These are phyloP conservation scores for Podila verticillata DNA, from an alignment of 192 early-diverging fungal species.

Conservation along the genomic window DNA sequence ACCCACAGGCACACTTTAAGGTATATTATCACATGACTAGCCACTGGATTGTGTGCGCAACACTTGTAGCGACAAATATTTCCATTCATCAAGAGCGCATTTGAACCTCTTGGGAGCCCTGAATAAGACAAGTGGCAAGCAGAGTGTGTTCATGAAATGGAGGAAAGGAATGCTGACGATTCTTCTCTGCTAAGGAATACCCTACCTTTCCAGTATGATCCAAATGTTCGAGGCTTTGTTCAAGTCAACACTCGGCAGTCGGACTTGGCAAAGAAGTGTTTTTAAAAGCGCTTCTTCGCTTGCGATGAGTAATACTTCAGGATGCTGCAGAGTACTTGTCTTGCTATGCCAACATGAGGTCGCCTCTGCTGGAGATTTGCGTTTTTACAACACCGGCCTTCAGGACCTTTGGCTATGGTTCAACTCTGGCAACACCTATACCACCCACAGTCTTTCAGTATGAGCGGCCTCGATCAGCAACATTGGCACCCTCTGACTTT, in stretches of 20 bases:
- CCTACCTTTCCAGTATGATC: neutral
- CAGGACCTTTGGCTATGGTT: neutral
- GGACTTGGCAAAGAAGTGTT: conserved; percentile 9
- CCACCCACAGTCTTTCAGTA: neutral
- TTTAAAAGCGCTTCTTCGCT: neutral
- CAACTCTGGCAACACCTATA: neutral
- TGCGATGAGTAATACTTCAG: neutral
- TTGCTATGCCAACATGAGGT: neutral
- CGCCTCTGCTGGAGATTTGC: neutral
- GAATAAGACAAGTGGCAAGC: neutral
- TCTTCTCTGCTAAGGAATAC: neutral
- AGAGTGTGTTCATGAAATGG: conserved; percentile 2
- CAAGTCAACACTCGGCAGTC: conserved; percentile 7
- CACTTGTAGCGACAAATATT: conserved; percentile 4
- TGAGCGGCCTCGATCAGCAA: neutral
- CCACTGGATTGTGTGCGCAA: too few relatives aligned
- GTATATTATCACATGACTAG: too few relatives aligned
- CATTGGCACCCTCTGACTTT: too few relatives aligned
- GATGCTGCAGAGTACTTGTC: neutral
- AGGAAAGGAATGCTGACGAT: conserved; percentile 1
- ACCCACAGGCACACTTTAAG: too few relatives aligned
- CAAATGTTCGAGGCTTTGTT: conserved; percentile 2
- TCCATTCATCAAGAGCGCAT: conserved; percentile 1
- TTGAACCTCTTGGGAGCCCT: neutral
- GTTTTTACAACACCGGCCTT: neutral